These are phyloP conservation scores for Sclerotinia nivalis DNA, from an alignment of 2,329 filamentous ascomycete genomes.

Conservation along the genomic window DNA sequence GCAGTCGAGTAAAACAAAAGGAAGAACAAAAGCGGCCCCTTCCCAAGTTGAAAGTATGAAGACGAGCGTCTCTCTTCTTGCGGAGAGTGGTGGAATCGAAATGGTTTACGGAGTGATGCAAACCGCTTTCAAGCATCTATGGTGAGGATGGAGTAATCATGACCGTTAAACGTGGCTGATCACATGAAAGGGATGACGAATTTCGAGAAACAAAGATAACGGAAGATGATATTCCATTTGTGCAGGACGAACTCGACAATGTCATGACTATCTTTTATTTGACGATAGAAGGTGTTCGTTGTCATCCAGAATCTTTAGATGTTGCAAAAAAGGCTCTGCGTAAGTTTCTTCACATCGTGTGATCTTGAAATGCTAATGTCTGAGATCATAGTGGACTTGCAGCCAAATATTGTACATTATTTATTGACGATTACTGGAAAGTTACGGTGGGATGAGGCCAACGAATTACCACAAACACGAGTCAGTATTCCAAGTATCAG, in stretches of 20 bases:
- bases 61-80: slow-evolving; percentile 53
- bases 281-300: slow-evolving; percentile 57
- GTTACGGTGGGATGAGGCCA: slow-evolving; percentile 72
- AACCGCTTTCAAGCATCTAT: slow-evolving; percentile 37
- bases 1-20: slow-evolving; percentile 48
- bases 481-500: slow-evolving; percentile 45
- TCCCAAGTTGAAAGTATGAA: slow-evolving; percentile 61
- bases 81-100: slow-evolving; percentile 47
- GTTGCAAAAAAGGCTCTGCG: slow-evolving; percentile 47
- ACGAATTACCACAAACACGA: slow-evolving; percentile 62
- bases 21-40: slow-evolving; percentile 53
- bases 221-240: slow-evolving; percentile 41
- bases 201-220: slow-evolving; percentile 40
- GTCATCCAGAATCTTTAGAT: slow-evolving; percentile 52
- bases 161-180: slow-evolving; percentile 18
- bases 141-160: slow-evolving; percentile 37
- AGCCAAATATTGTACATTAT: slow-evolving; percentile 69
- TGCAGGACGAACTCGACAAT: slow-evolving; percentile 61
- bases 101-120: slow-evolving; percentile 39
- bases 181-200: slow-evolving; percentile 38
- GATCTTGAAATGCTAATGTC: slow-evolving; percentile 31
- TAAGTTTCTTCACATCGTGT: slow-evolving; percentile 42
- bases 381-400: slow-evolving; percentile 49
- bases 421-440: slow-evolving; percentile 69
- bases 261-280: slow-evolving; percentile 65